Evolutionary conservation across 2,329 filamentous ascomycete species (phyloP).

Genomic region (Coniochaeta pulveracea): DNA sequence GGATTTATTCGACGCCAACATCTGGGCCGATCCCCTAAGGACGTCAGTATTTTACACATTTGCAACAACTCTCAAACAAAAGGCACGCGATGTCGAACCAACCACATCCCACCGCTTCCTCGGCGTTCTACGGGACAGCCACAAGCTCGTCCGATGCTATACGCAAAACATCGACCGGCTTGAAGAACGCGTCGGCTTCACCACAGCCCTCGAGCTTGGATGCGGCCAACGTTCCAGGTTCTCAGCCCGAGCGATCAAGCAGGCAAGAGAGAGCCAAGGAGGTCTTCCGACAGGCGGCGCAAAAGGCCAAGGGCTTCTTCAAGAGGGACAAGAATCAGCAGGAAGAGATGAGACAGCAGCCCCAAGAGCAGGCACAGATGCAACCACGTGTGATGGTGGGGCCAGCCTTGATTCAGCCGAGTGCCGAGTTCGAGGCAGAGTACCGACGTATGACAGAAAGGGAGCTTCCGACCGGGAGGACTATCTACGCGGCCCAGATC

Average conservation of each 20-base stretch:
- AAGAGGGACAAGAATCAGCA: neutral
- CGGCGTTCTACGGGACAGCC: constrained; percentile 51
- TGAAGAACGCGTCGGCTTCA: constrained; percentile 58
- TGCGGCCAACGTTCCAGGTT: constrained; percentile 51
- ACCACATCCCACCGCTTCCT: constrained; percentile 61
- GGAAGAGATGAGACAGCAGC: neutral
- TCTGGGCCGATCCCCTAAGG: constrained; percentile 56
- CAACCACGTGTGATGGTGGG: too few relatives aligned
- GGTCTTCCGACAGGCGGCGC: too few relatives aligned
- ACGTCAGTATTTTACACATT: constrained; percentile 66
- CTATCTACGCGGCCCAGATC: too few relatives aligned
- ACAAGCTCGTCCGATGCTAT: constrained; percentile 60
- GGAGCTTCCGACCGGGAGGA: too few relatives aligned
- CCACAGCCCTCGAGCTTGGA: constrained; percentile 48
- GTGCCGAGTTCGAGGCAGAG: too few relatives aligned
- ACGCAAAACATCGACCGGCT: constrained; percentile 69
- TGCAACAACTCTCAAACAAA: constrained; percentile 54
- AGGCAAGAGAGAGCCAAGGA: neutral
- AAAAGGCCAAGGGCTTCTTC: neutral
- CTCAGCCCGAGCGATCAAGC: constrained; percentile 25
- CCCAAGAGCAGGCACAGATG: too few relatives aligned
- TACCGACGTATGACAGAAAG: too few relatives aligned
- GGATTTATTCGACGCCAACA: constrained; percentile 59
- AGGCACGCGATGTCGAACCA: constrained; percentile 49
- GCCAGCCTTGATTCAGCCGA: too few relatives aligned